phyloP scores from a whole-genome alignment of 202 grass and related monocot species.

The Panicum hallii region DNA sequence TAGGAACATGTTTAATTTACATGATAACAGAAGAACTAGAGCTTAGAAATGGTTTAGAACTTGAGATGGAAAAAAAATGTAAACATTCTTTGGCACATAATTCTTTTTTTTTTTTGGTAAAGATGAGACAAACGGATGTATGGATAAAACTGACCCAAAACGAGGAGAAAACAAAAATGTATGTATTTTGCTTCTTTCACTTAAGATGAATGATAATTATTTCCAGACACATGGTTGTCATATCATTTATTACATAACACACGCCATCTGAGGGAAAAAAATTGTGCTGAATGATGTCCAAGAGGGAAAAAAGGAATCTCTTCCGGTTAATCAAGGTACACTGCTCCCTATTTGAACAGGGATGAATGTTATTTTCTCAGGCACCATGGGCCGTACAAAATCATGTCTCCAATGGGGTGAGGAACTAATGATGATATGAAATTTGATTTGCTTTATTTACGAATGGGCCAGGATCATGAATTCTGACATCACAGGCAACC shows the following conservation, averaged over 20 bases:
- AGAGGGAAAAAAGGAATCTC: not conserved
- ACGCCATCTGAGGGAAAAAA: not conserved
- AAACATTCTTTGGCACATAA: not conserved
- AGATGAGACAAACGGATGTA: not conserved
- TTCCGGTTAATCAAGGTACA: constrained; percentile 22
- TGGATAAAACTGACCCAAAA: not conserved
- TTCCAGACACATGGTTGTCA: not conserved
- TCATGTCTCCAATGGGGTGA: constrained; percentile 35
- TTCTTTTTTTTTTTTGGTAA: not conserved
- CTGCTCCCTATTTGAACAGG: constrained; percentile 11
- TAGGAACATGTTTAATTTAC: too few species aligned
- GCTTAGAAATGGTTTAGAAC: too few species aligned
- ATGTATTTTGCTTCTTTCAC: not conserved
- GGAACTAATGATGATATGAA: constrained; percentile 18
- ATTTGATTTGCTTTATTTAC: constrained; percentile 48
- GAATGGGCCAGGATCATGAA: constrained; percentile 3
- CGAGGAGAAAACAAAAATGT: not conserved
- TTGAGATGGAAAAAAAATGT: too few species aligned
- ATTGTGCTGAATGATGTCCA: not conserved
- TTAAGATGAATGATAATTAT: not conserved
- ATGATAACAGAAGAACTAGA: too few species aligned
- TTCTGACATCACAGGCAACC: not conserved
- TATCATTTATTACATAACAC: constrained; percentile 39
- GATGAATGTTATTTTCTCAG: constrained; percentile 14
- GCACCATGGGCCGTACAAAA: constrained; percentile 41